A percentile compares a stretch with the other conserved stretches of the same genome.
Conservation (phyloP, 2,329 filamentous ascomycete genomes). For the Beauveria rudraprayagi region DNA sequence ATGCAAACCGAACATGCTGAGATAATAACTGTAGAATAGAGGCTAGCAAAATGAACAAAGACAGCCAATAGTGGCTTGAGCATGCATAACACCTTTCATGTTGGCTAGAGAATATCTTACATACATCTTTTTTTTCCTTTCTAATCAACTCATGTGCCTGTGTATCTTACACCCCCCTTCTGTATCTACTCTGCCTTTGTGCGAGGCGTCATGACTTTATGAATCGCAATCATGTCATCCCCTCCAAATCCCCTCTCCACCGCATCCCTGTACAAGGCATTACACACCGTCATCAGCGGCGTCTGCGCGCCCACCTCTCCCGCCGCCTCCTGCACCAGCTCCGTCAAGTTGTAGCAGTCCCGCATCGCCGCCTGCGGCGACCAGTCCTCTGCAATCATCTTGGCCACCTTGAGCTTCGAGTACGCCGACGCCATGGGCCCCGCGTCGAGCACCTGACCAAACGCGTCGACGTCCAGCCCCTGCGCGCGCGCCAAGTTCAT, state of each 20-base stretch:
- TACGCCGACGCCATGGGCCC: conserved; percentile 25
- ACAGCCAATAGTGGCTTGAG: not conserved
- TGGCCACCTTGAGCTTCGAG: conserved; percentile 21
- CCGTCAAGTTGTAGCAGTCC: conserved; percentile 24
- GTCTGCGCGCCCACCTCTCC: conserved; percentile 13
- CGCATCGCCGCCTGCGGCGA: conserved; percentile 21
- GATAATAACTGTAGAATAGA: not conserved
- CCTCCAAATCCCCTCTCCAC: conserved; percentile 16
- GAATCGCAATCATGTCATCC: conserved; percentile 23
- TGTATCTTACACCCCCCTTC: not conserved
- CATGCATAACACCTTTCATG: not conserved
- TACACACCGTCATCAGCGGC: conserved; percentile 18
- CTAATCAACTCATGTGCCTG: not conserved
- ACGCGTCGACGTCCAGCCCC: conserved; percentile 22
- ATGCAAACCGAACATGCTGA: conserved; percentile 1
- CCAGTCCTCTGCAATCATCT: conserved; percentile 23
- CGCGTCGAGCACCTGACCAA: conserved; percentile 22
- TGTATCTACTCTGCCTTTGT: too few species aligned
- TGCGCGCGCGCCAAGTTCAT: conserved; percentile 25
- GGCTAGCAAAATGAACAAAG: not conserved
- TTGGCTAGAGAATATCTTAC: not conserved
- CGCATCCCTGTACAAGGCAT: conserved; percentile 19
- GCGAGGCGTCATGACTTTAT: conserved; percentile 12
- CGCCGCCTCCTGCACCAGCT: conserved; percentile 20
- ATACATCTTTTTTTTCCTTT: not conserved